Evolutionary conservation across 805 yeast species (phyloP).

Genomic region (Candida railenensis): DNA sequence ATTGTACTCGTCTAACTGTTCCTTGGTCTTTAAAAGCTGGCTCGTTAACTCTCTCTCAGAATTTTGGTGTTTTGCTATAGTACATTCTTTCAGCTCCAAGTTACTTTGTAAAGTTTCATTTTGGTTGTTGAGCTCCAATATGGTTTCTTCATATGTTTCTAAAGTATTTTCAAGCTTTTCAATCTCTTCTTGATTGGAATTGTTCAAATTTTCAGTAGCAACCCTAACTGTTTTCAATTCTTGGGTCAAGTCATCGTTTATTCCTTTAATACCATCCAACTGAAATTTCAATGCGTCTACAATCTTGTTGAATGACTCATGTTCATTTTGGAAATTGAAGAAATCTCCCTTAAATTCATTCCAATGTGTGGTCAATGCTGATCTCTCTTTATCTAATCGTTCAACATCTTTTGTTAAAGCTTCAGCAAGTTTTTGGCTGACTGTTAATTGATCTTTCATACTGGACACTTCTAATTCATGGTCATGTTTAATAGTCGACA

Average conservation of each 20-base stretch:
- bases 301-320: neutral
- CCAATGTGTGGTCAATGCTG: constrained; percentile 1
- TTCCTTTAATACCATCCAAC: neutral
- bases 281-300: constrained; percentile 1
- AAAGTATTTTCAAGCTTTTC: neutral
- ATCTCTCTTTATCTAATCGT: neutral
- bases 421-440: constrained; percentile 6
- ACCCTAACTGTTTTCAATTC: neutral
- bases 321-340: constrained; percentile 1
- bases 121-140: neutral
- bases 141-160: constrained; percentile 1
- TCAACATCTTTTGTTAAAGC: constrained; percentile 6
- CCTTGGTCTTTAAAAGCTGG: neutral
- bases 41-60: constrained; percentile 1
- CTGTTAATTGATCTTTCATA: constrained; percentile 3
- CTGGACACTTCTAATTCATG: constrained; percentile 4
- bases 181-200: neutral
- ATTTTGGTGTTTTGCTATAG: neutral
- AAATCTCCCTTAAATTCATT: constrained; percentile 2
- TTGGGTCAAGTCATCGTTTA: neutral
- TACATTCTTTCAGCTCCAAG: neutral
- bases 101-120: neutral
- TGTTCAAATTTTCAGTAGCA: neutral
- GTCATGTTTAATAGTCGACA: constrained; percentile 5
- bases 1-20: neutral